A percentile compares a stretch with the other conserved stretches of the same genome.
These are phyloP conservation scores for Fusarium buharicum DNA, from an alignment of 2,329 filamentous ascomycete genomes.

Conservation along the genomic window DNA sequence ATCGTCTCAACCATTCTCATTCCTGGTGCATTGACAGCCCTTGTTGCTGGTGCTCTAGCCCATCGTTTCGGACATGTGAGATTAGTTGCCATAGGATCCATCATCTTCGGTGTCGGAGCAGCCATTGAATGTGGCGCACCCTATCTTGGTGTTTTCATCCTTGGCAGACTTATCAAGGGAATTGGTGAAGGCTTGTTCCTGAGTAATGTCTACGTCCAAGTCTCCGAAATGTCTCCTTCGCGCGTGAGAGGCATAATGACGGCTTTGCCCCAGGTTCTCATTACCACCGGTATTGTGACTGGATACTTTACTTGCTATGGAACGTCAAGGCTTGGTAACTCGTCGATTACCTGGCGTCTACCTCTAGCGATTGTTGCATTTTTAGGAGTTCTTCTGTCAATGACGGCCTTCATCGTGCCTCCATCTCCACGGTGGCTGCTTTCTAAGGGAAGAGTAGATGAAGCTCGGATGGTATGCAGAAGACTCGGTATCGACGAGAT, in stretches of 20 bases:
- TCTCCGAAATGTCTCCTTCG: conserved; percentile 69
- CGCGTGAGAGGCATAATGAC: conserved; percentile 62
- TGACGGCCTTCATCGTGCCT: conserved; percentile 54
- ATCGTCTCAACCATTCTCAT: conserved; percentile 70
- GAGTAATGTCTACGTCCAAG: conserved; percentile 62
- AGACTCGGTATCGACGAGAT: conserved; percentile 57
- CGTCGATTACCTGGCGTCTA: conserved; percentile 65
- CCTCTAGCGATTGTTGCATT: conserved; percentile 58
- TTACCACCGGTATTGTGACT: conserved; percentile 60
- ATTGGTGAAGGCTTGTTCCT: conserved; percentile 68
- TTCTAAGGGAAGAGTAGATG: conserved; percentile 53
- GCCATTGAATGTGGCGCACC: conserved; percentile 53
- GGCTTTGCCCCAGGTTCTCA: conserved; percentile 64
- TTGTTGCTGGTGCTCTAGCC: conserved; percentile 66
- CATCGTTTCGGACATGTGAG: conserved; percentile 63
- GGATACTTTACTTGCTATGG: conserved; percentile 73
- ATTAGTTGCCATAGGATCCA: conserved; percentile 62
- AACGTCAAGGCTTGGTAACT: conserved; percentile 54
- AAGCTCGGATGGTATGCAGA: conserved; percentile 55
- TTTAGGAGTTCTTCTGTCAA: conserved; percentile 43
- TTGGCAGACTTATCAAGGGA: conserved; percentile 65
- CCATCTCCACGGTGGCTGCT: conserved; percentile 68
- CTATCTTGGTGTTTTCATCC: conserved; percentile 62
- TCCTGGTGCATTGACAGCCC: conserved; percentile 67
- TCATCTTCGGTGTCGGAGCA: conserved; percentile 64